Evolutionary conservation across 1,284 basidiomycete genomes (phyloP).

Genomic region (Leucoagaricus sp.): DNA sequence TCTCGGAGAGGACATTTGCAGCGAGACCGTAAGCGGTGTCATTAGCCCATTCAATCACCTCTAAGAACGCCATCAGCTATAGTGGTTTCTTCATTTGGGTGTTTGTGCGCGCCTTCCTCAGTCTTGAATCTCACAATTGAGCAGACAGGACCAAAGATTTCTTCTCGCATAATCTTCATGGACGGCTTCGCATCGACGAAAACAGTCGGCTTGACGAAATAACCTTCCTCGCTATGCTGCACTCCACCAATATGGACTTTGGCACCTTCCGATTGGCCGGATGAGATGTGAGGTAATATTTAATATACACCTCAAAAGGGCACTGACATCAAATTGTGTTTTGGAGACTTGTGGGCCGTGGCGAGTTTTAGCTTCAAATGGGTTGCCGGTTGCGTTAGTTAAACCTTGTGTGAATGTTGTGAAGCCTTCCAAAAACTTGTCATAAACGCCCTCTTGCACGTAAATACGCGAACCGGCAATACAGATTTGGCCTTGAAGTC

Average conservation of each 20-base stretch:
- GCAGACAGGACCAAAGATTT: slow-evolving; percentile 87
- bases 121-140: slow-evolving; percentile 71
- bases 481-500: slow-evolving; percentile 60
- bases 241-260: slow-evolving; percentile 76
- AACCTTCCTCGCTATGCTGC: slow-evolving; percentile 69
- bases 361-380: slow-evolving; percentile 68
- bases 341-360: slow-evolving; percentile 87
- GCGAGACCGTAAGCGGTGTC: slow-evolving; percentile 81
- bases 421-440: slow-evolving; percentile 67
- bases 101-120: slow-evolving; percentile 38
- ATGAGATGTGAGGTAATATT: no score
- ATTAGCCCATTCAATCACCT: slow-evolving; percentile 73
- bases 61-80: slow-evolving; percentile 30
- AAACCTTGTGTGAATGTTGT: slow-evolving; percentile 51
- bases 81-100: background rate
- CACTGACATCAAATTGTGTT: slow-evolving; percentile 58
- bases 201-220: slow-evolving; percentile 77
- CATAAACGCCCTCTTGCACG: slow-evolving; percentile 84
- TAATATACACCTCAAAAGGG: background rate
- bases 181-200: slow-evolving; percentile 75
- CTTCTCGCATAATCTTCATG: slow-evolving; percentile 86
- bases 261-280: slow-evolving; percentile 81
- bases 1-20: slow-evolving; percentile 74
- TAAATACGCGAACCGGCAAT: slow-evolving; percentile 84
- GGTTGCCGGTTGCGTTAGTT: slow-evolving; percentile 67